Conservation (phyloP, 2,329 filamentous ascomycete species). For the Pyrenophora seminiperda region DNA sequence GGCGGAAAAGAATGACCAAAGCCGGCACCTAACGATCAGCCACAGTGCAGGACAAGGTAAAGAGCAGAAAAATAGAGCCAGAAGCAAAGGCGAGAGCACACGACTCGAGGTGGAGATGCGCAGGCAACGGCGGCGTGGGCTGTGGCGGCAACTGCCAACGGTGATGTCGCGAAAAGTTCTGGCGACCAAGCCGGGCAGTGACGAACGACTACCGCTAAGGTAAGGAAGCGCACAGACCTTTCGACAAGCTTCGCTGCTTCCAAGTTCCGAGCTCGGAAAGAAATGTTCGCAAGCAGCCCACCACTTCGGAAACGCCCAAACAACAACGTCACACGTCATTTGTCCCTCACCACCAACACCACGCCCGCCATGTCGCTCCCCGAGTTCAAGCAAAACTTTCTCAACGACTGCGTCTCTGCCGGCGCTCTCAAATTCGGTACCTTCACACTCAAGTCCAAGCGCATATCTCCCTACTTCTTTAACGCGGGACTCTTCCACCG, state of each 20-base stretch:
- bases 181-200: slow-evolving; percentile 27
- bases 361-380: slow-evolving; percentile 35
- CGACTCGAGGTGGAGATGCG: slow-evolving; percentile 31
- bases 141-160: slow-evolving; percentile 24
- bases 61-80: slow-evolving; percentile 19
- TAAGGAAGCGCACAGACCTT: slow-evolving; percentile 33
- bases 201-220: slow-evolving; percentile 23
- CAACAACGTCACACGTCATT: neutral
- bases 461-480: slow-evolving; percentile 94
- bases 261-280: slow-evolving; percentile 45
- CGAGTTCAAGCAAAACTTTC: slow-evolving; percentile 68
- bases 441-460: slow-evolving; percentile 91
- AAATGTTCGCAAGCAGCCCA: slow-evolving; percentile 12
- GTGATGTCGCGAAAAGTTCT: slow-evolving; percentile 41
- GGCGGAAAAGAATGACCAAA: slow-evolving; percentile 21
- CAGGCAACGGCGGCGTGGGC: slow-evolving; percentile 31
- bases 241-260: slow-evolving; percentile 31
- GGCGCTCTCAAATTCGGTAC: slow-evolving; percentile 79
- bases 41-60: slow-evolving; percentile 22
- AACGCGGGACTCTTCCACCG: slow-evolving; percentile 92
- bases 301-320: slow-evolving; percentile 7
- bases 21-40: slow-evolving; percentile 29
- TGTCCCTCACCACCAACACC: neutral
- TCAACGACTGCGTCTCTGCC: slow-evolving; percentile 69
- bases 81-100: slow-evolving; percentile 11